These are phyloP conservation scores for Phalaenopsis aphrodite DNA, from an alignment of 106 monocot genomes.

Conservation along the genomic window DNA sequence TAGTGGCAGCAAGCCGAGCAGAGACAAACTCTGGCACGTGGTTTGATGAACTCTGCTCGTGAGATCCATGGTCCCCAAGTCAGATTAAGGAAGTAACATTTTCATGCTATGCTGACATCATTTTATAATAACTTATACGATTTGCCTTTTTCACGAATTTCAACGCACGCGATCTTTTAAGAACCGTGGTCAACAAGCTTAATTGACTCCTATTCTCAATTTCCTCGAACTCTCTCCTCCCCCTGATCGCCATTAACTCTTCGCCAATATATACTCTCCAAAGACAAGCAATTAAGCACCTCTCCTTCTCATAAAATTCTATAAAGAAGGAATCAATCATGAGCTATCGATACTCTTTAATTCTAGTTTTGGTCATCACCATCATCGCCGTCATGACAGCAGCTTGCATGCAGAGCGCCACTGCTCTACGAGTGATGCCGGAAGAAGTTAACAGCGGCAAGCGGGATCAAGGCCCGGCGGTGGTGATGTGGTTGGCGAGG, in stretches of 20 bases:
- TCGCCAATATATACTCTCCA: neutral
- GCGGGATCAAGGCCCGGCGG: neutral
- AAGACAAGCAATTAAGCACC: no score
- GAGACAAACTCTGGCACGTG: no score
- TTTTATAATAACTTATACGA: no score
- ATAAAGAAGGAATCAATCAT: neutral
- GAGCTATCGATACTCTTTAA: neutral
- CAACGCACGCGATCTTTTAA: neutral
- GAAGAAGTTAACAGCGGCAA: neutral
- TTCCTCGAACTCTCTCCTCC: neutral
- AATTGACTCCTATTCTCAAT: neutral
- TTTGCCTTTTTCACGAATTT: neutral
- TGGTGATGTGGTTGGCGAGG: slow-evolving; percentile 17
- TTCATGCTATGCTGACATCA: no score
- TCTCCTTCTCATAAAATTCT: no score
- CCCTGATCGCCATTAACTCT: neutral
- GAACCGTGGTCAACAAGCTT: neutral
- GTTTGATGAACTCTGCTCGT: no score
- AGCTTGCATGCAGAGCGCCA: neutral
- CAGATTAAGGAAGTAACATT: no score
- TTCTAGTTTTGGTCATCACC: neutral
- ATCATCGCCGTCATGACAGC: neutral
- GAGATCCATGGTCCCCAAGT: no score
- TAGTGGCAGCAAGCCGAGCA: no score
- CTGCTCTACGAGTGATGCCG: neutral